Conservation (phyloP, 768 basidiomycete species). For the Podaxis sp. region DNA sequence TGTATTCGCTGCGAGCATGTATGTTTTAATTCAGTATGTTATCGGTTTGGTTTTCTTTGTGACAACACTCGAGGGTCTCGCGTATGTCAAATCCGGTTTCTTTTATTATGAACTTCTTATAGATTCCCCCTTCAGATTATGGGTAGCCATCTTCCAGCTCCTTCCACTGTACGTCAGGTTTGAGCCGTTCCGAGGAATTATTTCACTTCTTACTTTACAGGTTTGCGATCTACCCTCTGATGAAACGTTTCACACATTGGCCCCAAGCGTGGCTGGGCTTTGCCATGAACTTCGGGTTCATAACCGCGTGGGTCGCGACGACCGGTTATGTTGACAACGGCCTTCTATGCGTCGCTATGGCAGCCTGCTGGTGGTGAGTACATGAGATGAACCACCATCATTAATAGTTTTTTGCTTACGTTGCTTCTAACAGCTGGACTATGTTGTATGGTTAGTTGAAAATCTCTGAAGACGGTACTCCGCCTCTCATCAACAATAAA, state of each 20-base stretch:
- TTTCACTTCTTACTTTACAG: slow-evolving; percentile 17
- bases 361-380: slow-evolving; percentile 44
- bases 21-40: slow-evolving; percentile 35
- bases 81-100: slow-evolving; percentile 23
- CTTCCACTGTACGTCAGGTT: slow-evolving; percentile 35
- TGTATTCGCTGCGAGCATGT: slow-evolving; percentile 34
- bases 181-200: background rate
- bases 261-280: slow-evolving; percentile 61
- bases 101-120: slow-evolving; percentile 9
- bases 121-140: slow-evolving; percentile 27
- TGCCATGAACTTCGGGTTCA: slow-evolving; percentile 52
- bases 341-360: slow-evolving; percentile 31
- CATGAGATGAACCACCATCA: background rate
- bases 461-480: background rate
- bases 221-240: slow-evolving; percentile 44
- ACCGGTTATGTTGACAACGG: slow-evolving; percentile 26
- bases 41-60: slow-evolving; percentile 37
- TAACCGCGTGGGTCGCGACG: slow-evolving; percentile 43
- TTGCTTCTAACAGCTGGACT: slow-evolving; percentile 33
- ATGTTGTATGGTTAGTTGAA: slow-evolving; percentile 38
- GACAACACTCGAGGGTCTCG: slow-evolving; percentile 23
- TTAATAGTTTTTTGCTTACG: background rate
- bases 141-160: slow-evolving; percentile 39
- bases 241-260: slow-evolving; percentile 56
- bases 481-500: background rate